These are phyloP conservation scores for Brachypodium distachyon DNA, from an alignment of 202 grass and related monocot species.

Conservation along the genomic window DNA sequence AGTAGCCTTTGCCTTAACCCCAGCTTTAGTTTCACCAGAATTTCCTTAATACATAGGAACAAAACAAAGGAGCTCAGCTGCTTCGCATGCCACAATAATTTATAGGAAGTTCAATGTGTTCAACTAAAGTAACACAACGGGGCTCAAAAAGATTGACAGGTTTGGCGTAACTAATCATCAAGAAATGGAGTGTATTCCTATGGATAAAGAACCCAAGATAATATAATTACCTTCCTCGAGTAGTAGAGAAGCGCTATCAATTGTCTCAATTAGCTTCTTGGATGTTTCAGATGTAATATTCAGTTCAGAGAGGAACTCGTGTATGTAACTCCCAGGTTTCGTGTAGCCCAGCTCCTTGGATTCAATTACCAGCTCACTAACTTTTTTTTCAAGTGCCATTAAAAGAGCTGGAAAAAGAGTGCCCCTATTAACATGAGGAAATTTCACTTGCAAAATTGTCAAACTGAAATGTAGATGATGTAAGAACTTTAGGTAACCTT, in stretches of 20 bases:
- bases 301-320: constrained; percentile 84
- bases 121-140: not conserved
- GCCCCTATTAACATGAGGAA: constrained; percentile 10
- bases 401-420: constrained; percentile 64
- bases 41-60: constrained; percentile 47
- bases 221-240: constrained; percentile 73
- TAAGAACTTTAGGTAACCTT: constrained; percentile 36
- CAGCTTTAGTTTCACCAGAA: constrained; percentile 40
- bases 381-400: constrained; percentile 80
- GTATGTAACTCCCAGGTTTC: constrained; percentile 71
- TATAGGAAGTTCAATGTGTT: not conserved
- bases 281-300: constrained; percentile 89
- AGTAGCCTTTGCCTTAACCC: constrained; percentile 48
- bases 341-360: constrained; percentile 90
- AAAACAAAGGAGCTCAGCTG: constrained; percentile 20
- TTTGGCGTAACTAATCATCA: not conserved
- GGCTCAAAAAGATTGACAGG: not conserved
- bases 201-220: constrained; percentile 19
- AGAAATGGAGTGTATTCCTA: constrained; percentile 12
- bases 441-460: not conserved
- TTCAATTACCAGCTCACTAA: constrained; percentile 62
- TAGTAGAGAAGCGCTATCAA: constrained; percentile 79
- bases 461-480: constrained; percentile 11
- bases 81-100: not conserved
- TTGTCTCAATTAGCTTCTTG: constrained; percentile 84